A percentile compares a stretch with the other conserved stretches of the same genome.
phyloP scores from a whole-genome alignment of 2,329 filamentous ascomycete species.

The Magnaporthiopsis rhizophila region DNA sequence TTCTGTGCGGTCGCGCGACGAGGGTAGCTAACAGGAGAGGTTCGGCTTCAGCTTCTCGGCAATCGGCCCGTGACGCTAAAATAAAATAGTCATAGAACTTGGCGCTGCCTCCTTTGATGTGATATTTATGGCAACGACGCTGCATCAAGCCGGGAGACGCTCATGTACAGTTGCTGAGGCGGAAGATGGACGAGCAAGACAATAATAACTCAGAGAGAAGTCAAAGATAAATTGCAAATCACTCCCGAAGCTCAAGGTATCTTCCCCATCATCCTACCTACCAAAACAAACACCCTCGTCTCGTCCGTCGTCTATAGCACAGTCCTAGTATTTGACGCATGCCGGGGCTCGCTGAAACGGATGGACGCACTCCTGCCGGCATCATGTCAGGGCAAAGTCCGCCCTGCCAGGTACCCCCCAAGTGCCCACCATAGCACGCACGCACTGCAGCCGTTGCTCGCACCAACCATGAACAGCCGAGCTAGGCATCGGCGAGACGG shows the following conservation, averaged over 20 bases:
- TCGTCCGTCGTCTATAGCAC: not conserved
- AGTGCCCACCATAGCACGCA: not conserved
- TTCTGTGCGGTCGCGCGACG: not conserved
- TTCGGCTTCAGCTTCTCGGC: not conserved
- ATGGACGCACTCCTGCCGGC: slow-evolving; percentile 1
- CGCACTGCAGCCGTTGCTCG: not conserved
- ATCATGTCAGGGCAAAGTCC: not conserved
- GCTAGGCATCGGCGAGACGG: no score
- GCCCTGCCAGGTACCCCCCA: not conserved
- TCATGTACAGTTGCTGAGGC: not conserved
- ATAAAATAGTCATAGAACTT: not conserved
- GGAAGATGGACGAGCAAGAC: not conserved
- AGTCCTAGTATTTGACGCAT: slow-evolving; percentile 7
- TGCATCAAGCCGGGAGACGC: no score
- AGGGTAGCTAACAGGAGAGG: not conserved
- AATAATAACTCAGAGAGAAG: not conserved
- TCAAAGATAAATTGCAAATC: not conserved
- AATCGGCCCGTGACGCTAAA: not conserved
- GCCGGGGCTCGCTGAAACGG: slow-evolving; percentile 5
- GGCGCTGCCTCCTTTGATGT: not conserved
- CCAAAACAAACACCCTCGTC: not conserved
- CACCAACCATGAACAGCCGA: not conserved
- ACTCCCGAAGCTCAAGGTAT: not conserved
- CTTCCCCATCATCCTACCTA: not conserved
- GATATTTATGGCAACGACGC: not conserved